Base-by-base conservation (phyloP, 176 grass and related monocot genomes). In the Saccharum officinarum region DNA sequence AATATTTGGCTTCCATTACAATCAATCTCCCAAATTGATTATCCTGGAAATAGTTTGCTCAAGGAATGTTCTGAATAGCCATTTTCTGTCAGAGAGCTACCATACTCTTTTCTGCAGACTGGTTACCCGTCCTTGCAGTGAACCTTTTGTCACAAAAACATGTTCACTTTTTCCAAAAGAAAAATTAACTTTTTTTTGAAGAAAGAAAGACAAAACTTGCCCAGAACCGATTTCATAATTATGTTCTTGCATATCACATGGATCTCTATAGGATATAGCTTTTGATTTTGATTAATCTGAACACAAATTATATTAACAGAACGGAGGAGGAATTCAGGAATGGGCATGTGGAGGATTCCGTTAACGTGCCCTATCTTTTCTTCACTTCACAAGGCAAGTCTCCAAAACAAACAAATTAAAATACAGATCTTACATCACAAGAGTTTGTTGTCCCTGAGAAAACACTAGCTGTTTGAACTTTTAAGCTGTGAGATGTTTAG, bases 281-380 rank as follows among this genome's bases (percentile, higher is more conserved):
- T 67, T 31, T 8, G 9, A 28, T n/a, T 67, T 33, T 50, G 10
- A 67, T 49, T 80, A 23, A 67, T 80, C 17, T 50, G 17, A 28
- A 71, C 15, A 23, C 7, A 52, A 18, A 62, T 26, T 5, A 25
- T 62, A 63, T 70, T 20, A 69, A 77, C 86, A 93, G 93, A 82
- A 95, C 93, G 30, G 82, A 75, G 18, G 83, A 95, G 54, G 93
- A 95, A 83, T 92, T 90, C 76, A 83, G 77, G 3, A 86, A 87
- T 16, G 93, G 93, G 17, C 93, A 95, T 90, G 74, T 88, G 25
- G 62, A 86, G 88, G 85, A 70, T 75, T 83, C 93, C 22, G 18
- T 90, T 47, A 90, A 90, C 15, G 80, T 95, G n/a, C 90, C 93
- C 40, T 95, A 90, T 59, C 1, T 92, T 25, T 90, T 90, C 82